Percentiles rank a stretch among this genome's conserved stretches.
These are phyloP conservation scores for Diplodia scrobiculata DNA, from an alignment of 2,329 filamentous ascomycete genomes.

Conservation along the genomic window DNA sequence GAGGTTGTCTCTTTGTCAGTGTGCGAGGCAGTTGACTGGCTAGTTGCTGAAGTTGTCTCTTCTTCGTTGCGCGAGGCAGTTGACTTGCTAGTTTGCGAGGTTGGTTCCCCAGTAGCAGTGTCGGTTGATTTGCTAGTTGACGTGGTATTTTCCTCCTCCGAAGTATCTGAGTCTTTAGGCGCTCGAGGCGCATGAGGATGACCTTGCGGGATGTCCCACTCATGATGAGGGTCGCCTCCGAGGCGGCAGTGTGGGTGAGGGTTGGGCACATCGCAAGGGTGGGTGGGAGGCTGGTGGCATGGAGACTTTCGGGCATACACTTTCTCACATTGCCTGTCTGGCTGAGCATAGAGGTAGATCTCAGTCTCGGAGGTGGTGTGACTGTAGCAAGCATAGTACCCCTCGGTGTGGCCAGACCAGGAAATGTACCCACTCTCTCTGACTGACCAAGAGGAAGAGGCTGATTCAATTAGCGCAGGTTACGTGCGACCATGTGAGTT, in stretches of 20 bases:
- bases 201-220: background rate
- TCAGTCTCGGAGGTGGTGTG: background rate
- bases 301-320: background rate
- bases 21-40: too few species aligned
- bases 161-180: too few species aligned
- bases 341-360: background rate
- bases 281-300: background rate
- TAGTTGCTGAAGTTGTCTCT: too few species aligned
- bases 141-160: too few species aligned
- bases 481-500: too few species aligned
- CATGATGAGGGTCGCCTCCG: background rate
- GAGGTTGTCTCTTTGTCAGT: too few species aligned
- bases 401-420: background rate
- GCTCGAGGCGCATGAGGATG: background rate
- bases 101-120: too few species aligned
- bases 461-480: background rate
- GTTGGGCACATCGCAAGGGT: background rate
- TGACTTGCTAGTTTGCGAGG: too few species aligned
- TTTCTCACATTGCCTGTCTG: conserved; percentile 3
- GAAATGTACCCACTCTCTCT: background rate
- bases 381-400: background rate
- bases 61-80: too few species aligned
- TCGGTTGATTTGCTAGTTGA: too few species aligned
- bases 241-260: background rate
- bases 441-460: background rate